phyloP scores from a whole-genome alignment of 2,329 filamentous ascomycete genomes.

The Penicillium glabrum region DNA sequence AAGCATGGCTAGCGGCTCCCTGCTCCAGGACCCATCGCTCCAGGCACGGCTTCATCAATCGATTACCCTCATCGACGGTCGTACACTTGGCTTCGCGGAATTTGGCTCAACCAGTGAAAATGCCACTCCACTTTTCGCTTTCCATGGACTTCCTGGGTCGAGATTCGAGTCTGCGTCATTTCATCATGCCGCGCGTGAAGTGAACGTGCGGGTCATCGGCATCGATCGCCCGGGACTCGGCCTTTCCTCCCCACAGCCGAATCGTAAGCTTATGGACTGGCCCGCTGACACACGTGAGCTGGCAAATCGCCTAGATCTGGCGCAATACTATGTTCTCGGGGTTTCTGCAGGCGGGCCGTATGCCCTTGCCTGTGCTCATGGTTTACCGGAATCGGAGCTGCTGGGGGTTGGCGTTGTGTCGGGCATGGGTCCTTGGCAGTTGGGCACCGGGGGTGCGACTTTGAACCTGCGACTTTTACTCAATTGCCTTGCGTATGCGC shows the following conservation, averaged over 20 bases:
- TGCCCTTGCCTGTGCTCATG: slow-evolving; percentile 1
- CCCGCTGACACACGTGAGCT: slow-evolving; percentile 7
- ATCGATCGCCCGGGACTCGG: slow-evolving; percentile 13
- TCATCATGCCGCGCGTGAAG: background rate
- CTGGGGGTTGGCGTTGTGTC: slow-evolving; percentile 1
- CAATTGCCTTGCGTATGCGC: slow-evolving; percentile 1
- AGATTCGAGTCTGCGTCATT: slow-evolving; percentile 3
- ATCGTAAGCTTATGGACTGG: slow-evolving; percentile 9
- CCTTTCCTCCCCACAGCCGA: slow-evolving; percentile 6
- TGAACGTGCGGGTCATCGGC: slow-evolving; percentile 11
- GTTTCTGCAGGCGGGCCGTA: slow-evolving; percentile 3
- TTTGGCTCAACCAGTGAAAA: background rate
- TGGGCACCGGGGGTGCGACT: slow-evolving; percentile 1
- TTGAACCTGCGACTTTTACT: background rate
- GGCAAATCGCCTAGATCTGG: background rate
- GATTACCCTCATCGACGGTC: background rate
- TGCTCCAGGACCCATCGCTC: slow-evolving; percentile 7
- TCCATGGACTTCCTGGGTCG: slow-evolving; percentile 1
- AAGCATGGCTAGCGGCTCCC: slow-evolving; percentile 10
- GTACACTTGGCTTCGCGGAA: slow-evolving; percentile 1
- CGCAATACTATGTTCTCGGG: slow-evolving; percentile 1
- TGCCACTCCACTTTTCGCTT: background rate
- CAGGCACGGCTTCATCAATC: slow-evolving; percentile 1
- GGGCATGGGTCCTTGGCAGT: slow-evolving; percentile 1
- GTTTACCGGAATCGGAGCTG: background rate